These are phyloP conservation scores for Xylariaceae sp. DNA, from an alignment of 2,329 filamentous ascomycete species.

Conservation along the genomic window DNA sequence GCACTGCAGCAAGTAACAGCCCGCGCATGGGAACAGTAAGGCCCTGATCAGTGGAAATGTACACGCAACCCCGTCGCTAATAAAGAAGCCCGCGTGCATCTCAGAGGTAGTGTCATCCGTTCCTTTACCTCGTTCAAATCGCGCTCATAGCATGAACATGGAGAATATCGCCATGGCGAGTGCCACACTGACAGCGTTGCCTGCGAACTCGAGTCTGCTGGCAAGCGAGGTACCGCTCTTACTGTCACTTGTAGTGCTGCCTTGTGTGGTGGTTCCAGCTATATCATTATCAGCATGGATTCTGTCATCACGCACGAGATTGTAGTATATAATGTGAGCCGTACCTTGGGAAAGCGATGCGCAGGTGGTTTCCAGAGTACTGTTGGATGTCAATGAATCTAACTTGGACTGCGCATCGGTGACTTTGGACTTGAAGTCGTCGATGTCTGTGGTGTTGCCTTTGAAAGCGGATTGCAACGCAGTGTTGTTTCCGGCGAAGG, in stretches of 20 bases:
- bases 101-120: not conserved
- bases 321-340: conserved; percentile 3
- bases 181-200: not conserved
- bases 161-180: too few relatives aligned
- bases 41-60: too few relatives aligned
- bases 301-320: not conserved
- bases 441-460: conserved; percentile 33
- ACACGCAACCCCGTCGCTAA: too few relatives aligned
- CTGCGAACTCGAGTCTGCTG: too few relatives aligned
- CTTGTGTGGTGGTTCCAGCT: not conserved
- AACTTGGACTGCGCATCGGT: conserved; percentile 26
- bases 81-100: too few relatives aligned
- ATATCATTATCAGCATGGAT: too few relatives aligned
- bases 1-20: too few relatives aligned
- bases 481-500: conserved; percentile 32
- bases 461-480: conserved; percentile 27
- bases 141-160: too few relatives aligned
- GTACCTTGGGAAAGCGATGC: conserved; percentile 4
- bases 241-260: not conserved
- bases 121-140: too few relatives aligned
- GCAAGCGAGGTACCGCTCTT: not conserved
- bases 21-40: too few relatives aligned
- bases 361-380: conserved; percentile 32
- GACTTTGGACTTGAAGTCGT: conserved; percentile 32
- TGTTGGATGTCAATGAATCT: conserved; percentile 29